These are phyloP conservation scores for Tubosaeta sp. DNA, from an alignment of 768 basidiomycete species.

Conservation along the genomic window DNA sequence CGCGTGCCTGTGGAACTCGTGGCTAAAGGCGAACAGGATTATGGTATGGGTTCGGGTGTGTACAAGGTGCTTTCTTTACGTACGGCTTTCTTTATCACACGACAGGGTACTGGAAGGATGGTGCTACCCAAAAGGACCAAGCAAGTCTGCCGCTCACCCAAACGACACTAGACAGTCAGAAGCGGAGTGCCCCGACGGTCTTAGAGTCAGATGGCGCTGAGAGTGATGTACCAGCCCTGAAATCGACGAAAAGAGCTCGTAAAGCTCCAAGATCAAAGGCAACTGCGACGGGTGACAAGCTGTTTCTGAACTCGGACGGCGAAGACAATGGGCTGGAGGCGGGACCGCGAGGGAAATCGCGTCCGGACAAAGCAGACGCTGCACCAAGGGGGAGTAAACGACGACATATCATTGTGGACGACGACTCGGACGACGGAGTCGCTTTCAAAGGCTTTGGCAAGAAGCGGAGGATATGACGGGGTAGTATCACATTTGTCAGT, in stretches of 20 bases:
- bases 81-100: neutral
- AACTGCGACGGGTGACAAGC: conserved; percentile 24
- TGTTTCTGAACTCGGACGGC: conserved; percentile 53
- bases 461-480: conserved; percentile 21
- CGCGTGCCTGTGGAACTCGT: conserved; percentile 48
- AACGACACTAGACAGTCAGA: conserved; percentile 11
- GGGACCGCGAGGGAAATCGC: conserved; percentile 1
- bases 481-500: neutral
- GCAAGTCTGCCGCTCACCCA: conserved; percentile 20
- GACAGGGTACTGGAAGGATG: conserved; percentile 57
- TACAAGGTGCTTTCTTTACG: neutral
- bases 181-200: conserved; percentile 27
- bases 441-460: conserved; percentile 63
- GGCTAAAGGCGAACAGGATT: conserved; percentile 47
- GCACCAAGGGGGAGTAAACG: conserved; percentile 18
- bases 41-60: conserved; percentile 50
- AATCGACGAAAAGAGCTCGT: conserved; percentile 13
- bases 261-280: conserved; percentile 31
- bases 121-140: conserved; percentile 16
- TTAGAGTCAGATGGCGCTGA: conserved; percentile 41
- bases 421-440: conserved; percentile 68
- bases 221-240: conserved; percentile 12
- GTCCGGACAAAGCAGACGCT: conserved; percentile 2
- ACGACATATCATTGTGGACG: conserved; percentile 45
- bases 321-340: conserved; percentile 23